Evolutionary conservation across 257 asterid genomes (phyloP), one percentile per base, ranked within the genome.

Genomic region (Verbascum thapsus): DNA sequence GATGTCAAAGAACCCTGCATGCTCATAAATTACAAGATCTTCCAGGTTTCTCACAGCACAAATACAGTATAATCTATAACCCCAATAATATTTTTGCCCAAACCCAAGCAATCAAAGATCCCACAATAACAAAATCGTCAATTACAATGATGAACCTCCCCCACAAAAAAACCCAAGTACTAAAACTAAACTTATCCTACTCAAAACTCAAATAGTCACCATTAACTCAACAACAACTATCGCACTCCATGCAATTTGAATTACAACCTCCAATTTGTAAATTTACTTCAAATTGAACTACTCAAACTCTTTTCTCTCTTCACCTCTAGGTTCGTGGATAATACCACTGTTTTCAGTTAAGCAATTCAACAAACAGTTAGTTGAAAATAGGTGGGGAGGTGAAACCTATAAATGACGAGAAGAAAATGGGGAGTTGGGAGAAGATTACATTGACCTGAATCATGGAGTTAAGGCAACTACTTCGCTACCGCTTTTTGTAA

Each of bases 401-500:
- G 60, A 63, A 57, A 56, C 42, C 26, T 42, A 34, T 17, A 30
- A 23, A 26, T 15, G 55, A 30, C 23, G 26, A 22, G 70, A 67
- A 58, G 50, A 55, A 62, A 70, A 68, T 8, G 49, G 64, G 45
- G 60, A 67, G 35, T 10, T 16, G 37, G 53, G 57, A 75, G 60
- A 72, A 72, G 73, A 73, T 48, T 26, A 62, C 72, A 70, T 59
- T 83, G 87, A 81, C 91, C 96, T 83, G 87, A 87, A 74, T 72
- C 82, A 64, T 42, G 80, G 75, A 78, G 72, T 66, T 40, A 68
- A 69, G 72, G 80, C 80, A 64, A 79, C 84, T 55, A 65, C 69
- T 59, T 26, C 11, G 6, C 53, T 54, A 58, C 72, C 70, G 40
- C 69, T 42, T 58, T 40, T 43, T 42, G 17, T 40, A 50, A 63